Base-by-base conservation (phyloP, 176 grass and related monocot species). In the Cenchrus americanus region DNA sequence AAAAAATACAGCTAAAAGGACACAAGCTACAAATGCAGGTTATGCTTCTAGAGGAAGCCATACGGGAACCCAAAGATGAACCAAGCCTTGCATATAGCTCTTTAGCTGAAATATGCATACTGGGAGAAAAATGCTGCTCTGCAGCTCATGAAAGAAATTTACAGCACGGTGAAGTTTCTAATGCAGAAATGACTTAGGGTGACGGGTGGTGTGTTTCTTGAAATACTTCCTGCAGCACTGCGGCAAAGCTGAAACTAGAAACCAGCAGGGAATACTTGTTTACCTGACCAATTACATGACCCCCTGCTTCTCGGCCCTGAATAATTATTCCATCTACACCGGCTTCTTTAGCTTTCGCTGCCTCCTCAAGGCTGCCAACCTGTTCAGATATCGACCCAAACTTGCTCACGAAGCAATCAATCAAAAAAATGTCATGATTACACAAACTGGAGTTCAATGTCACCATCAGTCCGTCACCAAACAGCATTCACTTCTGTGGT, bases 201-300 rank as follows among this genome's bases (percentile, higher is more conserved):
- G 7, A 46, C 34, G 41, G 41, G 8, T 4, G 9, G 37, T 43
- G 40, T 50, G 60, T 42, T 73, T 84, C 19, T 79, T 88, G 47
- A 21, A 72, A 66, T 19, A 12, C 50, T 72, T 2, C 15, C 48
- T 37, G 34, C 30, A 77, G 3, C 43, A 63, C 66, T 65, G 66
- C 10, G 9, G 59, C 49, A 71, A 76, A 17, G 17, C 15, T 47
- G 62, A 77, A 71, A 47, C 23, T 53, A 69, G 10, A 89, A 77
- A 82, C 22, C 30, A 86, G 14, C 1, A 14, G 65, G 69, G 61
- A 46, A 27, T 10, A 51, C 6, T 73, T 27, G 53, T 21, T 80
- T 87, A 92, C 93, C 89, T 94, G 91, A 63, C 96, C 93, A 87
- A 95, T 92, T 32, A 98, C 87, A 85, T 98, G 93, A 11, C 96